Evolutionary conservation across 768 basidiomycete species (phyloP).

Genomic region (Boletus reticulatus): DNA sequence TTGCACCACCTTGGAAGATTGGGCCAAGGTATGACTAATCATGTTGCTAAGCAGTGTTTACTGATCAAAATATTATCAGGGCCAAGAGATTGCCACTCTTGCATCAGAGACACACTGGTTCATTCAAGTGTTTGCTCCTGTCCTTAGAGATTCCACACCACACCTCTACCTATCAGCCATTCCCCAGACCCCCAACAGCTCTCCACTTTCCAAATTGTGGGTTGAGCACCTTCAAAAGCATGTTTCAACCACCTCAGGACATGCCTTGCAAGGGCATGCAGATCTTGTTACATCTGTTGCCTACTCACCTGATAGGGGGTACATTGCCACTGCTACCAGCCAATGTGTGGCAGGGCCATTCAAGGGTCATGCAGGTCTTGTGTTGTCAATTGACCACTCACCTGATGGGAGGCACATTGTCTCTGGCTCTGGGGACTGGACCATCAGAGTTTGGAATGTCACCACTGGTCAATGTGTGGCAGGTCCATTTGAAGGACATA

Average conservation of each 20-base stretch:
- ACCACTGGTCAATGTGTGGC: too few relatives aligned
- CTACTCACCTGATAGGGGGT: neutral
- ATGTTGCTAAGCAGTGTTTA: neutral
- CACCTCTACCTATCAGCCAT: neutral
- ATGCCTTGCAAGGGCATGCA: neutral
- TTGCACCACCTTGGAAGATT: neutral
- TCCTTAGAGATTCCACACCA: neutral
- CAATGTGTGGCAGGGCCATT: too few relatives aligned
- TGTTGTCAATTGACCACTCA: too few relatives aligned
- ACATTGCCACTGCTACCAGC: neutral
- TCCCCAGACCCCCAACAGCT: neutral
- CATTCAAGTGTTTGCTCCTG: neutral
- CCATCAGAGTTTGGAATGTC: too few relatives aligned
- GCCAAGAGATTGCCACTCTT: neutral
- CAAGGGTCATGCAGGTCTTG: too few relatives aligned
- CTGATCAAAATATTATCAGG: neutral
- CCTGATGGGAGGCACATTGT: too few relatives aligned
- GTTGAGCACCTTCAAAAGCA: neutral
- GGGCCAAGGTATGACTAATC: conserved; percentile 1
- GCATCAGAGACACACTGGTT: neutral
- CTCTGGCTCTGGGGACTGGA: too few relatives aligned
- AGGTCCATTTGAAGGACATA: too few relatives aligned
- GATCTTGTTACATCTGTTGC: neutral
- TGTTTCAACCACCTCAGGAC: neutral
- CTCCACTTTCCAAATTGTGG: neutral